Evolutionary conservation across 441 rosid species (phyloP), one percentile per base, ranked within the genome.

Genomic region (Aquilaria agallochum): DNA sequence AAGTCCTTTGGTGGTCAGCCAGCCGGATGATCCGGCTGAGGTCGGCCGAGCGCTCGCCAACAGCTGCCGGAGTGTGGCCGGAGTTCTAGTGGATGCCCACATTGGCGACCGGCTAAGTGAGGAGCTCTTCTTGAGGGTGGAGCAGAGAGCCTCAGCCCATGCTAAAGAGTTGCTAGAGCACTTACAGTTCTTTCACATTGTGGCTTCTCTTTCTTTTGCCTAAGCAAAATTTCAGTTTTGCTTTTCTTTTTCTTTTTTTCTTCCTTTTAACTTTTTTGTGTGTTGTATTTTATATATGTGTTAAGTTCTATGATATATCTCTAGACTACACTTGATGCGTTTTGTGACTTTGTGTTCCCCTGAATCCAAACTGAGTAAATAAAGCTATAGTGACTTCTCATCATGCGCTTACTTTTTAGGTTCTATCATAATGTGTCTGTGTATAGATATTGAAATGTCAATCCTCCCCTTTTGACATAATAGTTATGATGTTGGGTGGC

Each of bases 71-170:
- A 93, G 95, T 20, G 87, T 88, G 14, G 79, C 93, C 0, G 98
- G 95, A 6, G 98, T 93, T 34, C 84, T 93, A 0, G 97, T 90
- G 0, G 98, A 93, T 46, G 97, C 96, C 60, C 98, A 93, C 68
- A 83, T 90, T 1, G 98, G 98, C 1, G 91, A 93, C 5, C 67
- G 66, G 72, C 88, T 88, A 3, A 81, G 96, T 50, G 85, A 87
- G 58, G 84, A 85, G 79, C 70, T 93, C 62, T 93, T 93, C 62
- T 56, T 55, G 20, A 68, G 92, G 40, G 86, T 87, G 45, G 88
- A 76, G 72, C 74, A 54, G 13, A 89, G 90, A 33, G 98, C 73
- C 57, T 60, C 78, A 6, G 69, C 44, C 70, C 87, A 81, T 67
- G 98, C 97, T 7, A 88, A 83, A 53, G 98, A 89, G 70, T 72